These are phyloP conservation scores for Mytilinidion resinicola DNA, from an alignment of 495 filamentous ascomycete genomes.

Conservation along the genomic window DNA sequence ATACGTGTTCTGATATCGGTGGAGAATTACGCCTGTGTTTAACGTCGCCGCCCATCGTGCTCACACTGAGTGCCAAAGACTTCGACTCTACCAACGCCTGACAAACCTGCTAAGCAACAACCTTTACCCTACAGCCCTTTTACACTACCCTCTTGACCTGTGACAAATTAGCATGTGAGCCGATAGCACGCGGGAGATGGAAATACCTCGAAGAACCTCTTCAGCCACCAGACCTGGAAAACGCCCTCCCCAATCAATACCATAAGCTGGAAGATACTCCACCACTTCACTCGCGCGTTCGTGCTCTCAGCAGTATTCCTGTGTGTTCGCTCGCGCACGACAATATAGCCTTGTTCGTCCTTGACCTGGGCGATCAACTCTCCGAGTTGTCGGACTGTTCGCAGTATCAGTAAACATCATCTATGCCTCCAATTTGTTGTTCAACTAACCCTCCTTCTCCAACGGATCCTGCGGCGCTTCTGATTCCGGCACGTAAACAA, in stretches of 20 bases:
- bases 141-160: constrained; percentile 9
- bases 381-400: constrained; percentile 72
- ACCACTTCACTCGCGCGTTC: constrained; percentile 96
- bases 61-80: too few species aligned
- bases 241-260: constrained; percentile 86
- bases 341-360: constrained; percentile 97
- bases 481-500: constrained; percentile 90
- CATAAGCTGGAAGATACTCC: constrained; percentile 93
- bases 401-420: constrained; percentile 5
- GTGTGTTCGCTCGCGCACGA: constrained; percentile 89
- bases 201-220: constrained; percentile 93
- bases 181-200: background rate
- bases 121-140: background rate
- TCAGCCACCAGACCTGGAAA: constrained; percentile 99
- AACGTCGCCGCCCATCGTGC: too few species aligned
- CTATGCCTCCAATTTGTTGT: background rate
- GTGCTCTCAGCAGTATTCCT: constrained; percentile 98
- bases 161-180: background rate
- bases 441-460: constrained; percentile 69
- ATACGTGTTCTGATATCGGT: too few species aligned
- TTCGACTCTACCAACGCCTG: background rate
- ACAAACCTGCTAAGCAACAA: constrained; percentile 1
- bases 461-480: constrained; percentile 82
- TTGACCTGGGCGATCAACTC: constrained; percentile 86
- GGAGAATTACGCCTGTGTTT: too few species aligned